Percentiles rank a stretch among this genome's conserved stretches.
phyloP scores from a whole-genome alignment of 2,329 filamentous ascomycete species.

The Penicillium brevicompactum region DNA sequence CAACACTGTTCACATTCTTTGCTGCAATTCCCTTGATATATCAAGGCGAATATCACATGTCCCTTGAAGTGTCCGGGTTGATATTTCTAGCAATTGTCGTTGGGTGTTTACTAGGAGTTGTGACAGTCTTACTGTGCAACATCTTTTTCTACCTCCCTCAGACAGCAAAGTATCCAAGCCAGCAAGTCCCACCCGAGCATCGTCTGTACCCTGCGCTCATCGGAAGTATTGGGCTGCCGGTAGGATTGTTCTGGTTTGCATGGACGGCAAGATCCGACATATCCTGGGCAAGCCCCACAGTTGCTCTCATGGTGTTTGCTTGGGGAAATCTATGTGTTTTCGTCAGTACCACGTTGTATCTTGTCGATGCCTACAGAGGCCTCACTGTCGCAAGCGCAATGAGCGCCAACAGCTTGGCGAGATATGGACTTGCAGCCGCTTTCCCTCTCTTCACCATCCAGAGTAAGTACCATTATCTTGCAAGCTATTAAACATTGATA shows the following conservation, averaged over 20 bases:
- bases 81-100: conserved; percentile 79
- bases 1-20: conserved; percentile 79
- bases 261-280: conserved; percentile 15
- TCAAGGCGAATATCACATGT: conserved; percentile 57
- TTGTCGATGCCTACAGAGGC: conserved; percentile 18
- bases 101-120: conserved; percentile 62
- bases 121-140: conserved; percentile 20
- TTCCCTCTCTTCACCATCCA: conserved; percentile 23
- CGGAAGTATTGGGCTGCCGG: conserved; percentile 19
- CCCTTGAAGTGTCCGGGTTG: conserved; percentile 67
- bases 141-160: conserved; percentile 16
- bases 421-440: conserved; percentile 18
- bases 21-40: conserved; percentile 85
- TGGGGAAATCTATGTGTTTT: conserved; percentile 25
- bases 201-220: conserved; percentile 22
- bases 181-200: conserved; percentile 14
- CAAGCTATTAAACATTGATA: not conserved
- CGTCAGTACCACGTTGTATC: conserved; percentile 20
- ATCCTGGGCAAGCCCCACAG: conserved; percentile 16
- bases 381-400: conserved; percentile 22
- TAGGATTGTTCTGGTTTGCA: conserved; percentile 23
- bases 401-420: conserved; percentile 22
- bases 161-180: not conserved
- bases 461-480: conserved; percentile 12
- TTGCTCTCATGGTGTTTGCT: conserved; percentile 19